Evolutionary conservation across 163 green algal species (phyloP).

Genomic region (Coccomyxa subellipsoidea): DNA sequence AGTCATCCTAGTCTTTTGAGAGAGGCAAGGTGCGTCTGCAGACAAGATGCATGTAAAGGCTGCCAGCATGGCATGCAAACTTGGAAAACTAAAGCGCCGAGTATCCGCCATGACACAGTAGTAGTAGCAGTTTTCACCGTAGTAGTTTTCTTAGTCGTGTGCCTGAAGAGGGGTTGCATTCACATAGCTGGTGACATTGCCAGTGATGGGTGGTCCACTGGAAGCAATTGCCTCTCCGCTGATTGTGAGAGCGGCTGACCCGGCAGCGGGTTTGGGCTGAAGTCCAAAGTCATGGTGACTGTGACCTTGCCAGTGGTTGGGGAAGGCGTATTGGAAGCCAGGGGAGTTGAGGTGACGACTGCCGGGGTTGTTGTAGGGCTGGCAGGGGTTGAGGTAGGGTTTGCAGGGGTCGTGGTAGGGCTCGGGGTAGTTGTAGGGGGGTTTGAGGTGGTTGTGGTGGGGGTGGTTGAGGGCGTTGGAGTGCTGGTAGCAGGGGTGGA

Average conservation of each 20-base stretch:
- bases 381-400: not conserved
- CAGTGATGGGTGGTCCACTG: not conserved
- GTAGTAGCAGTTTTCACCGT: not conserved
- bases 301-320: not conserved
- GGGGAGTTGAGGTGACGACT: not conserved
- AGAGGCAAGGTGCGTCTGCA: too few relatives aligned
- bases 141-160: too few relatives aligned
- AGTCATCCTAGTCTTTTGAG: too few relatives aligned
- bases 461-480: not conserved
- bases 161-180: not conserved
- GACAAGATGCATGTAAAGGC: too few relatives aligned
- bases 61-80: too few relatives aligned
- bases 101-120: too few relatives aligned
- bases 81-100: too few relatives aligned
- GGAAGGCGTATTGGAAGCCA: not conserved
- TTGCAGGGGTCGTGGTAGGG: not conserved
- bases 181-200: not conserved
- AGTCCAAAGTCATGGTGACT: not conserved
- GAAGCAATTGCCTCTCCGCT: not conserved
- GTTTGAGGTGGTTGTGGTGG: not conserved
- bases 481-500: not conserved
- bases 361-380: not conserved
- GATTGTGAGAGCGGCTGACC: not conserved
- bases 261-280: not conserved
- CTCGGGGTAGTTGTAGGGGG: not conserved